Conservation (phyloP, 2,329 filamentous ascomycete genomes). For the Trichophyton verrucosum region DNA sequence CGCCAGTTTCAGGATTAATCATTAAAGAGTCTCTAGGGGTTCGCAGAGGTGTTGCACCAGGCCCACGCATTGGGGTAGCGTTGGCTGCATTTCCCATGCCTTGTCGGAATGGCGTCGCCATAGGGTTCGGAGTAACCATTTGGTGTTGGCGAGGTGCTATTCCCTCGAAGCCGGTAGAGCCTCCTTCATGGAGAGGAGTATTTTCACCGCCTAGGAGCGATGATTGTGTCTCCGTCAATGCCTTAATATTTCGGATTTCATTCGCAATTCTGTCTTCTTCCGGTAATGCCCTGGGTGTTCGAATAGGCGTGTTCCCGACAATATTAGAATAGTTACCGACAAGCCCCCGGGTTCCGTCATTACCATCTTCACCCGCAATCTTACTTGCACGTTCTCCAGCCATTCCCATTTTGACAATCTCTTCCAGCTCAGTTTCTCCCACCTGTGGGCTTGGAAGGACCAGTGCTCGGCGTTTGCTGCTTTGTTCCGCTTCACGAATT, state of each 20-base stretch:
- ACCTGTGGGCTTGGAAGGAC: slow-evolving; percentile 82
- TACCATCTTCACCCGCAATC: slow-evolving; percentile 65
- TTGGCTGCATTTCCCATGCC: slow-evolving; percentile 48
- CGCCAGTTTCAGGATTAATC: slow-evolving; percentile 59
- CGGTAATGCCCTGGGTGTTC: slow-evolving; percentile 79
- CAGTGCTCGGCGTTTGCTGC: slow-evolving; percentile 78
- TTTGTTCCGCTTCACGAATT: slow-evolving; percentile 90
- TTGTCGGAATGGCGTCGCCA: slow-evolving; percentile 75
- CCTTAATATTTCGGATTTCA: slow-evolving; percentile 86
- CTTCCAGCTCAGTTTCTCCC: slow-evolving; percentile 81
- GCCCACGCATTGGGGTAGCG: slow-evolving; percentile 51
- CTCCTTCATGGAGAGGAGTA: slow-evolving; percentile 72
- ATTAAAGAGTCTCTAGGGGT: slow-evolving; percentile 81
- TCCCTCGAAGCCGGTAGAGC: slow-evolving; percentile 79
- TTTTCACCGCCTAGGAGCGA: slow-evolving; percentile 90
- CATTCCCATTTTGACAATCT: slow-evolving; percentile 98
- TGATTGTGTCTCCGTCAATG: slow-evolving; percentile 85
- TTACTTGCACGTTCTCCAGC: slow-evolving; percentile 73
- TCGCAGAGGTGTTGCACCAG: slow-evolving; percentile 70
- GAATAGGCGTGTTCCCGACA: slow-evolving; percentile 71
- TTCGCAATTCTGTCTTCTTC: slow-evolving; percentile 95
- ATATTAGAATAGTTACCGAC: slow-evolving; percentile 77
- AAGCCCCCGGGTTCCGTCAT: slow-evolving; percentile 70
- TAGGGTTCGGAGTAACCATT: slow-evolving; percentile 83
- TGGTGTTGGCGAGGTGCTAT: slow-evolving; percentile 67